Evolutionary conservation across 78 protist genomes (phyloP).

Genomic region (Polysphondylium violaceum): DNA sequence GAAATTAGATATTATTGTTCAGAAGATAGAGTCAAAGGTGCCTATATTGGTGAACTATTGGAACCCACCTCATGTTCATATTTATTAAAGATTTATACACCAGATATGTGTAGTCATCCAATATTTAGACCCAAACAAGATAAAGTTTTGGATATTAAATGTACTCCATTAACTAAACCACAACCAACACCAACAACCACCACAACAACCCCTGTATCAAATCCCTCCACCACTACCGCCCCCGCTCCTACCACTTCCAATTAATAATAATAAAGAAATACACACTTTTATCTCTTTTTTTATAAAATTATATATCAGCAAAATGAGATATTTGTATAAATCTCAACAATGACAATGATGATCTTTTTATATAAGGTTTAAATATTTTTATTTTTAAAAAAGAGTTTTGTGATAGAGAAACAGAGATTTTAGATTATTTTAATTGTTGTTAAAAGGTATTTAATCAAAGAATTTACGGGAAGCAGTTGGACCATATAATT

Average conservation of each 20-base stretch:
- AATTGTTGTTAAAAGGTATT: background rate
- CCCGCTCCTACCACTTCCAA: too few species aligned
- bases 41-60: slow-evolving; percentile 3
- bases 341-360: background rate
- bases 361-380: background rate
- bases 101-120: slow-evolving; percentile 53
- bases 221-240: too few species aligned
- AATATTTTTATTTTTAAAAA: background rate
- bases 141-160: slow-evolving; percentile 21
- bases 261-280: too few species aligned
- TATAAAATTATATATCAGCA: background rate
- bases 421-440: background rate
- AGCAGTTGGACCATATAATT: slow-evolving; percentile 52
- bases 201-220: too few species aligned
- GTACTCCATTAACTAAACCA: background rate
- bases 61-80: slow-evolving; percentile 61
- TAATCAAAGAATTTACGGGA: slow-evolving; percentile 77
- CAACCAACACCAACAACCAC: background rate
- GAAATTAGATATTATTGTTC: slow-evolving; percentile 65
- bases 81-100: slow-evolving; percentile 29
- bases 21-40: slow-evolving; percentile 2
- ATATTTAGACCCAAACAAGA: slow-evolving; percentile 58
- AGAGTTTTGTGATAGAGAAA: too few species aligned
- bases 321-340: background rate
- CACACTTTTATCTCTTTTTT: background rate